Base-by-base conservation (phyloP, 75 land plant genomes). In the Pinus tabuliformis region DNA sequence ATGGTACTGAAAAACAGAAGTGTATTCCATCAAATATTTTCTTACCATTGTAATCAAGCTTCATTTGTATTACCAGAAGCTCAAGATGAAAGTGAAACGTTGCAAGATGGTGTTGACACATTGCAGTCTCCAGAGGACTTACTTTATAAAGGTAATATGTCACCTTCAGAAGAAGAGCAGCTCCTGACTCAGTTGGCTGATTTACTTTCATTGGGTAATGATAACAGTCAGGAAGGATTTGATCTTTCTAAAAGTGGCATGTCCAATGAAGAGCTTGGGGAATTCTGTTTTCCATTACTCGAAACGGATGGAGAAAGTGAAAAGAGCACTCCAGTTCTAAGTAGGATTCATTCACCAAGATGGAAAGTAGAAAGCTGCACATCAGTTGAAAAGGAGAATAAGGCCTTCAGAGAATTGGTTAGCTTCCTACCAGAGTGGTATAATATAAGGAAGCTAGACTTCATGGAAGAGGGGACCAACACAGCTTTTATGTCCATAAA, bases 121-220 rank as follows among this genome's bases (percentile, higher is more conserved):
- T 30, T 28, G 64, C 64, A 13, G 8, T 62, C 64, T n/a, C 64
- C 64, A 62, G 64, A 26, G 28, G 70, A 76, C 15, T 68, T 76
- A 21, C 70, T 76, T 45, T 76, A 76, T 42, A 76, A 62, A 37
- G 52, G 70, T 42, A 68, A 76, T 52, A 76, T 76, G n/a, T 76
- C 78, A 22, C 56, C 71, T 22, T 14, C 14, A 5, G 70, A 76
- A 76, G 78, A 76, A 62, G 78, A 76, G 63, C 56, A 6, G 22
- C 18, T 76, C 22, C 52, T 76, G 21, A 62, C 78, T 49, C 70
- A 76, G 56, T 13, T 76, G 49, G 78, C 58, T 45, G 56, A 62
- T 62, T 62, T 76, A n/a, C 70, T 76, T 24, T 26, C 21, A 22
- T 30, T 8, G 3, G 22, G 64, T 62, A 13, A 62, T 62, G 28